phyloP scores from a whole-genome alignment of 345 rosid species.

The Salix caprea region DNA sequence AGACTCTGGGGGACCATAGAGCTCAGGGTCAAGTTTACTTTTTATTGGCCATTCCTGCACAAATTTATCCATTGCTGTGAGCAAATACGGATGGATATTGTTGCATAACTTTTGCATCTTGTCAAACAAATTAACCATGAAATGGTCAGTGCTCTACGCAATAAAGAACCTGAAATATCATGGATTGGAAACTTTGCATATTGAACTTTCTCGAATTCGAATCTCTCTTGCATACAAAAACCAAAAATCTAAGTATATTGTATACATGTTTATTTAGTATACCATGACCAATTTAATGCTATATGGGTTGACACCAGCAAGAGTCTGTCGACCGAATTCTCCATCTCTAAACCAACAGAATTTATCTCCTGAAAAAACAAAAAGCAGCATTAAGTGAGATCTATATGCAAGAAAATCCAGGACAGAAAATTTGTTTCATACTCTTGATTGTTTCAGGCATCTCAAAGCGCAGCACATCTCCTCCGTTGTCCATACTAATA shows the following conservation, averaged over 20 bases:
- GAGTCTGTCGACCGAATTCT: conserved; percentile 69
- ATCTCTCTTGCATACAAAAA: too few relatives aligned
- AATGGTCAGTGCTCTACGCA: too few relatives aligned
- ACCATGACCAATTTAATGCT: conserved; percentile 53
- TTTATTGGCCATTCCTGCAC: neutral
- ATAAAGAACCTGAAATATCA: too few relatives aligned
- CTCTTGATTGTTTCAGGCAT: conserved; percentile 45
- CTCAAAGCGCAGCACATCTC: conserved; percentile 50
- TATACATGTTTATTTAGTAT: conserved; percentile 2
- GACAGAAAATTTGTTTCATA: conserved; percentile 9
- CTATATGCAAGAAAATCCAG: neutral
- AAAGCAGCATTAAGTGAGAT: neutral
- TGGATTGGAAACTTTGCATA: too few relatives aligned
- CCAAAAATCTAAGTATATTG: too few relatives aligned
- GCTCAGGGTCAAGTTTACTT: neutral
- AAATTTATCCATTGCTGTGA: too few relatives aligned
- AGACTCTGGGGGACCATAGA: neutral
- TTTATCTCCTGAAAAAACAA: conserved; percentile 47
- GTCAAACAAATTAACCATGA: too few relatives aligned
- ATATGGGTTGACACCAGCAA: conserved; percentile 73
- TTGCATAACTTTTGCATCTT: too few relatives aligned
- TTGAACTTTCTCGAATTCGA: too few relatives aligned
- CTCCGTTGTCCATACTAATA: conserved; percentile 18
- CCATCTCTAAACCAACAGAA: conserved; percentile 79
- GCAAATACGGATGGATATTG: neutral